These are phyloP conservation scores for Chlorella sp. DNA, from an alignment of 139 green algal species.

Conservation along the genomic window DNA sequence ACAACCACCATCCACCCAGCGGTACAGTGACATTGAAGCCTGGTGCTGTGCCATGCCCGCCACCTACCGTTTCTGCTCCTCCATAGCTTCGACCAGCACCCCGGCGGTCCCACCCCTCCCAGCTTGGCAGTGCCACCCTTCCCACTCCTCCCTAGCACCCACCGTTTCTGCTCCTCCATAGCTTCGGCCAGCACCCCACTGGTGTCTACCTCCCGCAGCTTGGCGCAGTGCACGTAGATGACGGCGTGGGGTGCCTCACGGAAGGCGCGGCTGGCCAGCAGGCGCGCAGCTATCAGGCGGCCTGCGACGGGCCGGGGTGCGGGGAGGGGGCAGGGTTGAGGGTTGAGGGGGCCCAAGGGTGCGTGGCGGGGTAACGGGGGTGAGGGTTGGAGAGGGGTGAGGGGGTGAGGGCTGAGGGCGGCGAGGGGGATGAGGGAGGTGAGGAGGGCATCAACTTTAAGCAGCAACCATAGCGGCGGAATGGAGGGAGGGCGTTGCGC, in stretches of 20 bases:
- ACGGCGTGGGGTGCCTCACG: constrained; percentile 42
- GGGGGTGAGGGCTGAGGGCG: not conserved
- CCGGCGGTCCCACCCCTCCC: constrained; percentile 60
- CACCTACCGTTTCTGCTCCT: not conserved
- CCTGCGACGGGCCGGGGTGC: not conserved
- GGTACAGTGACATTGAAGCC: too few species aligned
- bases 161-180: constrained; percentile 35
- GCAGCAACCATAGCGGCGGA: not conserved
- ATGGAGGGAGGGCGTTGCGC: not conserved
- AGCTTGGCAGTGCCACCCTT: not conserved
- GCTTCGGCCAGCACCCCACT: constrained; percentile 51
- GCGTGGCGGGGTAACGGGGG: not conserved
- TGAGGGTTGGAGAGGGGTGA: not conserved
- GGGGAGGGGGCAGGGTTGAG: not conserved
- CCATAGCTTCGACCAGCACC: constrained; percentile 55
- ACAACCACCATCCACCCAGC: too few species aligned
- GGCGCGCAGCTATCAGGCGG: constrained; percentile 6
- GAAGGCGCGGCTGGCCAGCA: constrained; percentile 58
- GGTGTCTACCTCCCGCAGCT: constrained; percentile 80
- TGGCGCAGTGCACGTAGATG: constrained; percentile 73
- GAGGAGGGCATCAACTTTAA: too few species aligned
- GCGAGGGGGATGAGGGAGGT: not conserved
- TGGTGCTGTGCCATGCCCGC: too few species aligned
- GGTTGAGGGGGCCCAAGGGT: not conserved
- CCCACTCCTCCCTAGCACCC: not conserved